phyloP scores from a whole-genome alignment of 768 basidiomycete species.

The Naematelia aurantialba region DNA sequence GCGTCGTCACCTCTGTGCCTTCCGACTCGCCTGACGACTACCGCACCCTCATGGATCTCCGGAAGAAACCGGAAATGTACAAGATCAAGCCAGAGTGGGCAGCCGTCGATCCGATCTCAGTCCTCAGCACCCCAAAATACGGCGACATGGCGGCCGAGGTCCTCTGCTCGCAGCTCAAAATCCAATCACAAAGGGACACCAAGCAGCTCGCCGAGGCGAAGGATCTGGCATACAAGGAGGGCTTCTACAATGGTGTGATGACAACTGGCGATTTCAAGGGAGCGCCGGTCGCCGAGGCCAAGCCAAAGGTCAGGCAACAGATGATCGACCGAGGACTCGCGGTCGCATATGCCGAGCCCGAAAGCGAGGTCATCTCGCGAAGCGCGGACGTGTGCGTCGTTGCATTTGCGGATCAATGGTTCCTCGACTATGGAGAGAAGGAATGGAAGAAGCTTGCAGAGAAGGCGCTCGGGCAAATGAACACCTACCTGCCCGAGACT shows the following conservation, averaged over 20 bases:
- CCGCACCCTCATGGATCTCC: slow-evolving; percentile 79
- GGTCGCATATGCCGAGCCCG: slow-evolving; percentile 91
- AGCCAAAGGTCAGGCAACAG: slow-evolving; percentile 74
- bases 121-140: slow-evolving; percentile 83
- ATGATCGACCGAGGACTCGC: slow-evolving; percentile 76
- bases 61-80: slow-evolving; percentile 95
- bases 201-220: slow-evolving; percentile 95
- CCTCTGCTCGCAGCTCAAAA: slow-evolving; percentile 81
- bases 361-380: slow-evolving; percentile 80
- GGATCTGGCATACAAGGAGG: slow-evolving; percentile 96
- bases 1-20: slow-evolving; percentile 95
- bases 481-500: slow-evolving; percentile 87
- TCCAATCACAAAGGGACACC: slow-evolving; percentile 88
- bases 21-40: slow-evolving; percentile 98
- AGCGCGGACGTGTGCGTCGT: slow-evolving; percentile 98
- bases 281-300: slow-evolving; percentile 81
- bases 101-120: slow-evolving; percentile 76
- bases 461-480: slow-evolving; percentile 72
- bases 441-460: slow-evolving; percentile 83
- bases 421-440: slow-evolving; percentile 90
- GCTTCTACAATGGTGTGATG: slow-evolving; percentile 94
- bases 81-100: slow-evolving; percentile 88
- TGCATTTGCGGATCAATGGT: slow-evolving; percentile 98
- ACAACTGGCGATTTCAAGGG: slow-evolving; percentile 86
- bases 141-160: slow-evolving; percentile 84